These are phyloP conservation scores for Coemansia sp. DNA, from an alignment of 192 early-diverging fungal genomes.

Conservation along the genomic window DNA sequence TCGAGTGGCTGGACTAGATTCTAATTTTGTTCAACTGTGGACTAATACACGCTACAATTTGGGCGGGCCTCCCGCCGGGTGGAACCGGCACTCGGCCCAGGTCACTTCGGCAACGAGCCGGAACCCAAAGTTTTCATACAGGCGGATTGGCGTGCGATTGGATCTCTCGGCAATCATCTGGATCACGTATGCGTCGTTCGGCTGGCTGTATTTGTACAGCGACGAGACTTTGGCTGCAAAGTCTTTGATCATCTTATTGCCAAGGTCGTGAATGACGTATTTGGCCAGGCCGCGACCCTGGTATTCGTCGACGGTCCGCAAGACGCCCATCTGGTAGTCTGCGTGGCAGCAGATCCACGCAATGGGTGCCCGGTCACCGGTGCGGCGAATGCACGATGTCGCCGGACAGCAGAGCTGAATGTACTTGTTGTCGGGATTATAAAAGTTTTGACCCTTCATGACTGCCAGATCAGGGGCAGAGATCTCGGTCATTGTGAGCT, in stretches of 20 bases:
- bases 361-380: not conserved
- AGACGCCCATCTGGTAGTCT: not conserved
- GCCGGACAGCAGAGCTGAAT: not conserved
- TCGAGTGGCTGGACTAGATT: slow-evolving; percentile 71
- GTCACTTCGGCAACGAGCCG: not conserved
- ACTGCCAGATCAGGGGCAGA: no score
- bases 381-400: slow-evolving; percentile 1
- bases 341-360: slow-evolving; percentile 1
- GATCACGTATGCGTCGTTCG: not conserved
- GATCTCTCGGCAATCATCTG: slow-evolving; percentile 1
- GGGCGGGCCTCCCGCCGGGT: no score
- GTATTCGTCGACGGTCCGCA: not conserved
- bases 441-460: no score
- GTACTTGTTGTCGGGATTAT: not conserved
- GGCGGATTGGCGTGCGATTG: not conserved
- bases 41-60: no score
- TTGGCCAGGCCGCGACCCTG: slow-evolving; percentile 1
- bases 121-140: slow-evolving; percentile 3
- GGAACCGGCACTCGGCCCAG: slow-evolving; percentile 5
- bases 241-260: not conserved
- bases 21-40: not conserved
- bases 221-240: not conserved
- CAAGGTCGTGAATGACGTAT: not conserved
- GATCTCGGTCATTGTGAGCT: no score
- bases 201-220: not conserved